A percentile compares a stretch with the other conserved stretches of the same genome.
These are phyloP conservation scores for Rosellinia necatrix DNA, from an alignment of 2,329 filamentous ascomycete species.

Conservation along the genomic window DNA sequence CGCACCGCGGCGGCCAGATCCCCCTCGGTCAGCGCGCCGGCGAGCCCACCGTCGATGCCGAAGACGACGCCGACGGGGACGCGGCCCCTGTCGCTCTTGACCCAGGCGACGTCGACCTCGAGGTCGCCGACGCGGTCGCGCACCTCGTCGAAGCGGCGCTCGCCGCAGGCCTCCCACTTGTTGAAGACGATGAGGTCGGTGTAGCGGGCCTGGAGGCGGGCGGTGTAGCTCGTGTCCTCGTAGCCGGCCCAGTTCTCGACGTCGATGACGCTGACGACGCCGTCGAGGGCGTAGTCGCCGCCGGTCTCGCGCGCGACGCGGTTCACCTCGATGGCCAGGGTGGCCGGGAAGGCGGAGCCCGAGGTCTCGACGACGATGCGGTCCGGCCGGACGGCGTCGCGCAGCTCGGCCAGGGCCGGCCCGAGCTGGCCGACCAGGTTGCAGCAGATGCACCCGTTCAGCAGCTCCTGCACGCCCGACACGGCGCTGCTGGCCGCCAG, in stretches of 20 bases:
- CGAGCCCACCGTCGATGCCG: conserved; percentile 83
- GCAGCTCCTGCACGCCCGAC: conserved; percentile 86
- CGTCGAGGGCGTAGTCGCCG: conserved; percentile 75
- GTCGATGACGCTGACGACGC: conserved; percentile 87
- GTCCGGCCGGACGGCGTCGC: conserved; percentile 64
- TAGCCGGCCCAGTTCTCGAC: conserved; percentile 96
- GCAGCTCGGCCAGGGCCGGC: conserved; percentile 77
- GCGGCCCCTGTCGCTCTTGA: conserved; percentile 81
- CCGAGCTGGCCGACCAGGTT: conserved; percentile 92
- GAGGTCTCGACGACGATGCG: conserved; percentile 94
- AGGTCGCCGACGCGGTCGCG: conserved; percentile 80
- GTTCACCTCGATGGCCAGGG: conserved; percentile 88
- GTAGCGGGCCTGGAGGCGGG: conserved; percentile 83
- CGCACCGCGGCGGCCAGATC: conserved; percentile 36
- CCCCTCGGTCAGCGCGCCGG: conserved; percentile 55
- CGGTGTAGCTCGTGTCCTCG: conserved; percentile 87
- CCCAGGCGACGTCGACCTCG: conserved; percentile 78
- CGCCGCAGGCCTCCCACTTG: conserved; percentile 82
- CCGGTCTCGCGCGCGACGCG: conserved; percentile 71
- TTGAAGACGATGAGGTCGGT: conserved; percentile 92
- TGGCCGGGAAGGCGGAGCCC: conserved; percentile 86
- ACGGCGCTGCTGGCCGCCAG: conserved; percentile 83
- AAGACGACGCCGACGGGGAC: conserved; percentile 82
- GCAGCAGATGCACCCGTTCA: conserved; percentile 98
- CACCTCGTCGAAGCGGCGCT: conserved; percentile 76